Base-by-base conservation (phyloP, 2,329 filamentous ascomycete genomes). In the Apiospora hydei region DNA sequence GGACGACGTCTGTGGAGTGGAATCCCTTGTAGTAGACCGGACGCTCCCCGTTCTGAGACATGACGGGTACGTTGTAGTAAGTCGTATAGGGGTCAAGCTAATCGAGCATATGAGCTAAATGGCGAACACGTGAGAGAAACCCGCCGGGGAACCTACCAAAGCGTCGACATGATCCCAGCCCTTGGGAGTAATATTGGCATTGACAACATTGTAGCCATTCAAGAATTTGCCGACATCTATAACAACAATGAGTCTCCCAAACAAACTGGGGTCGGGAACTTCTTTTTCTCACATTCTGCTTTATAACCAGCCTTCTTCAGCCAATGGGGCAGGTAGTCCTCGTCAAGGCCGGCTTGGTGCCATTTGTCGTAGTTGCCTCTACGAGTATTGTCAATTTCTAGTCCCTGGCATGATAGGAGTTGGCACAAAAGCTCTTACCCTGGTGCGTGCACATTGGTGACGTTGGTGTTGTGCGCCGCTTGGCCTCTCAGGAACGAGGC, bases 161-260 rank as follows among this genome's bases (percentile, higher is more conserved):
- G 51, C 26, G 34, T 57, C 51, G 3, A 57, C 18, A 7, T 34
- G 30, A 61, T 16, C 21, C 76, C 64, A 89, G 3, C 88, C 86
- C 7, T 80, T 82, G 0, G 83, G 0, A 87, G 88, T 1, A 81
- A 81, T 75, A 86, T 79, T n/a, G 83, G 81, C 6, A 84, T 82
- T 26, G 74, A 47, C 8, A 76, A 69, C 0, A 81, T 57, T 57
- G 51, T 57, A 57, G 4, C 86, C 84, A 75, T 94, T 94, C 82
- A 92, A 91, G 5, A 93, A 83, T 77, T 94, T 94, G n/a, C 91
- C 92, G 0, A 88, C 89, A 76, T 57, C 51, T 57, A 11, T 2
- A 34, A 57, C 94, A 94, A 34, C 11, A 34, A 5, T 57, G 2
- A 57, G 4, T 88, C 88, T 26, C 88, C 3, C 26, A 30, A 30